Evolutionary conservation across 2,329 filamentous ascomycete species (phyloP), one percentile per base, ranked within the genome.

Genomic region (Phialophora expanda): DNA sequence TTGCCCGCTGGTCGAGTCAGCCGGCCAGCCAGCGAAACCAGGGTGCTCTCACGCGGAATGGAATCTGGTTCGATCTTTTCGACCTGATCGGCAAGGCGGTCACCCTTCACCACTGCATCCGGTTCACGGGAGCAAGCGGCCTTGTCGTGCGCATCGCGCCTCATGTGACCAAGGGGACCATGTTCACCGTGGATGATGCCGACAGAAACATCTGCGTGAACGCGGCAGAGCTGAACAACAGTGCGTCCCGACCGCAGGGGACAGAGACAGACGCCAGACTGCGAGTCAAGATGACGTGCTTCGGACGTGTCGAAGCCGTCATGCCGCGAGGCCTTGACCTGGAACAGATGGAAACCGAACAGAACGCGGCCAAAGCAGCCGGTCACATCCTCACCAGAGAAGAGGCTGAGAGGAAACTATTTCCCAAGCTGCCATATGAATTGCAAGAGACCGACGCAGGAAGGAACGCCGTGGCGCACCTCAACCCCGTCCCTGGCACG

Each of bases 231-330:
- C 41, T 60, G 41, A 61, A 61, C 34, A 34, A 22, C 9, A 54
- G 44, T 14, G 62, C 26, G 6, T n/a, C 46, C 11, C 34, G 20
- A 24, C 38, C 54, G 7, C 9, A 4, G 3, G 54, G 22, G 0
- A 14, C 60, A 3, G 54, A 14, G 0, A 12, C 56, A 3, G 38
- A 64, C 22, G 56, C 65, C 26, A 50, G 22, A 17, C 41, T 66
- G 20, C 28, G 56, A 7, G 60, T 72, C 56, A 68, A 66, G 56
- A 72, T 72, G 70, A 70, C 64, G 4, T 72, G 70, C 54, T 72
- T 69, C 64, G 61, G 61, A 12, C 41, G 66, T 34, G 61, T 72
- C 54, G 69, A 72, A 61, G 70, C 69, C 14, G 62, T 65, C 11
- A 59, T 66, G 12, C 67, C 67, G 11, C 55, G 56, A 34, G 62